phyloP scores from a whole-genome alignment of 257 asterid species.

The Voacanga thouarsii region DNA sequence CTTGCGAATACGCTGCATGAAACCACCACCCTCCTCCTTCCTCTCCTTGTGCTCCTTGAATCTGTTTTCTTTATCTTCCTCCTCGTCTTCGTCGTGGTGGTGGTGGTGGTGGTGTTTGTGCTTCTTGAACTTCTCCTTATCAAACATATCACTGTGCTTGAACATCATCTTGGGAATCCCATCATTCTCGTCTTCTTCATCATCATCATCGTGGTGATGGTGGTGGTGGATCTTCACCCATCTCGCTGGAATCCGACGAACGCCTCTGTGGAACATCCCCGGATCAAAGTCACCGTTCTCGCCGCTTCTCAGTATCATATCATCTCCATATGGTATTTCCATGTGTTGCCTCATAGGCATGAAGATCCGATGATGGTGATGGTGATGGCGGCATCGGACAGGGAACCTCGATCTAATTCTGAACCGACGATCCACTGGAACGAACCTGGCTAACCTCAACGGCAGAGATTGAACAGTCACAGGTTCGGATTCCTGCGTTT shows the following conservation, averaged over 20 bases:
- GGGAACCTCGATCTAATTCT: constrained; percentile 22
- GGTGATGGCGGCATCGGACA: constrained; percentile 27
- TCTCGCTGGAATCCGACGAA: constrained; percentile 23
- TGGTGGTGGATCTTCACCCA: constrained; percentile 30
- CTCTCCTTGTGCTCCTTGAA: constrained; percentile 1
- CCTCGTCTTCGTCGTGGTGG: constrained; percentile 3
- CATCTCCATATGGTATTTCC: constrained; percentile 41
- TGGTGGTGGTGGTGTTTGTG: constrained; percentile 14
- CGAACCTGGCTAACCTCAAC: constrained; percentile 26
- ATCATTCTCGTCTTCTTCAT: constrained; percentile 13
- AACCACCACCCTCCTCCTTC: constrained; percentile 20
- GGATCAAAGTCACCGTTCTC: constrained; percentile 37
- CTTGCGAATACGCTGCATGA: constrained; percentile 52
- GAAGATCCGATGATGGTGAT: constrained; percentile 33
- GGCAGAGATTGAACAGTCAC: constrained; percentile 24
- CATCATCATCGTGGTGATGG: constrained; percentile 19
- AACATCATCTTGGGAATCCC: background rate
- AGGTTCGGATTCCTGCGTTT: constrained; percentile 13
- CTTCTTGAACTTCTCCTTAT: constrained; percentile 27
- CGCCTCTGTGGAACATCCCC: constrained; percentile 17
- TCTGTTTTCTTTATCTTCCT: background rate
- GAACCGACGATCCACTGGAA: constrained; percentile 47
- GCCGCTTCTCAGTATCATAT: constrained; percentile 37
- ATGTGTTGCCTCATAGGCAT: constrained; percentile 25
- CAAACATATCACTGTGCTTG: constrained; percentile 20